These are phyloP conservation scores for Capronia epimyces DNA, from an alignment of 2,329 filamentous ascomycete species.

Conservation along the genomic window DNA sequence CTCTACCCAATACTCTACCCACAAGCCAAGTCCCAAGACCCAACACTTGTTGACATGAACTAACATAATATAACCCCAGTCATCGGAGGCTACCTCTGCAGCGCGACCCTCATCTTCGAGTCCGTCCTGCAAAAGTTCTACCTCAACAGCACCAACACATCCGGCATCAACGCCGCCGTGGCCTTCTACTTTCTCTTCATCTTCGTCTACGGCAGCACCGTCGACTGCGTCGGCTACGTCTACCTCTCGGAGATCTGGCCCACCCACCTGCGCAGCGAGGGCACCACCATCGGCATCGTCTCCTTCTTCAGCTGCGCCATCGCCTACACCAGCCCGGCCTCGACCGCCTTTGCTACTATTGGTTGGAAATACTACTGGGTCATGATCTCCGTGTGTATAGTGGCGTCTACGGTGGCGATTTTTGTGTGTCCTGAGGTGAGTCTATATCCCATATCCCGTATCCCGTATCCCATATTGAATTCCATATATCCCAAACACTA, in stretches of 20 bases:
- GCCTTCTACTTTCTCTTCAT: slow-evolving; percentile 40
- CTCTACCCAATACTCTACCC: too few species aligned
- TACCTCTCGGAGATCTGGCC: slow-evolving; percentile 22
- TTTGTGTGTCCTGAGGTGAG: background rate
- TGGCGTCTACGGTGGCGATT: background rate
- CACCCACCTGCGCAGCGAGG: slow-evolving; percentile 20
- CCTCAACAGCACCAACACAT: slow-evolving; percentile 32
- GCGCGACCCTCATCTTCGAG: slow-evolving; percentile 35
- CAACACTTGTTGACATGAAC: slow-evolving; percentile 3
- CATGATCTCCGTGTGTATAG: slow-evolving; percentile 10
- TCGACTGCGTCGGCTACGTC: slow-evolving; percentile 16
- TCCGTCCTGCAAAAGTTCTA: slow-evolving; percentile 35
- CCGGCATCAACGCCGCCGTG: slow-evolving; percentile 33
- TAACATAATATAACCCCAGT: slow-evolving; percentile 26
- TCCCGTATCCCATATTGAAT: background rate
- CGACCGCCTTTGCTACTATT: slow-evolving; percentile 17
- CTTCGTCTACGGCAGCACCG: slow-evolving; percentile 36
- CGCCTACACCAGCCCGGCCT: slow-evolving; percentile 7
- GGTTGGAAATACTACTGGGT: slow-evolving; percentile 19
- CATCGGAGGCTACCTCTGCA: slow-evolving; percentile 36
- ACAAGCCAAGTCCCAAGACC: slow-evolving; percentile 9
- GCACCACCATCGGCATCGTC: slow-evolving; percentile 8
- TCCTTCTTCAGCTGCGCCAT: slow-evolving; percentile 12
- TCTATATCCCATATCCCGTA: background rate
- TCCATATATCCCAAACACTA: slow-evolving; percentile 6